Conservation (phyloP, 805 yeast species). For the Starmerella floricola region DNA sequence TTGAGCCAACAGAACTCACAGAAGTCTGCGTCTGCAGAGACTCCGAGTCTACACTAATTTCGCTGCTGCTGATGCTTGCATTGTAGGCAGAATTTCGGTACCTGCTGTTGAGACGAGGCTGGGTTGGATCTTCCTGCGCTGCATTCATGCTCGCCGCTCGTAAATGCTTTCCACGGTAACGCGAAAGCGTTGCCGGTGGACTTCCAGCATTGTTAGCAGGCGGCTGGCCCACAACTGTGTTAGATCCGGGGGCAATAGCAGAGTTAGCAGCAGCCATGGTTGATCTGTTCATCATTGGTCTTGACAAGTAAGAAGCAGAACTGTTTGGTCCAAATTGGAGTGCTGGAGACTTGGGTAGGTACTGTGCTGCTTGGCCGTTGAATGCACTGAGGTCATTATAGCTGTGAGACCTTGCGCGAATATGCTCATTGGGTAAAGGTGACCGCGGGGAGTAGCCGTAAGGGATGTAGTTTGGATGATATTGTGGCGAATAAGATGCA, state of each 20-base stretch:
- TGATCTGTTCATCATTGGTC: no score
- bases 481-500: constrained; percentile 6
- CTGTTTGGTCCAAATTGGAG: no score
- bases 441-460: background rate
- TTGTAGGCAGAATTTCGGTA: constrained; percentile 1
- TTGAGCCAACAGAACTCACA: constrained; percentile 10
- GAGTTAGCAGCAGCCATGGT: no score
- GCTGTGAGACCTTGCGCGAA: constrained; percentile 1
- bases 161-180: constrained; percentile 9
- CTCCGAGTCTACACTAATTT: constrained; percentile 14
- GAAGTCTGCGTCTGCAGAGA: constrained; percentile 17
- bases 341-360: no score
- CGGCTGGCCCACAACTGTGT: background rate
- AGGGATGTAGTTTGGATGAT: background rate
- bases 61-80: constrained; percentile 15
- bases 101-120: background rate
- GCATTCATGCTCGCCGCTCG: constrained; percentile 6
- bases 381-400: constrained; percentile 1
- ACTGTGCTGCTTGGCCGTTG: background rate
- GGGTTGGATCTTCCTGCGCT: background rate
- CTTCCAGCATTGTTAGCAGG: no score
- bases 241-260: background rate
- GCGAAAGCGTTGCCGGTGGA: constrained; percentile 3
- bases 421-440: background rate
- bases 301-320: no score